Conservation (phyloP, 2,329 filamentous ascomycete genomes). For the Arthrobotrys megalospora region DNA sequence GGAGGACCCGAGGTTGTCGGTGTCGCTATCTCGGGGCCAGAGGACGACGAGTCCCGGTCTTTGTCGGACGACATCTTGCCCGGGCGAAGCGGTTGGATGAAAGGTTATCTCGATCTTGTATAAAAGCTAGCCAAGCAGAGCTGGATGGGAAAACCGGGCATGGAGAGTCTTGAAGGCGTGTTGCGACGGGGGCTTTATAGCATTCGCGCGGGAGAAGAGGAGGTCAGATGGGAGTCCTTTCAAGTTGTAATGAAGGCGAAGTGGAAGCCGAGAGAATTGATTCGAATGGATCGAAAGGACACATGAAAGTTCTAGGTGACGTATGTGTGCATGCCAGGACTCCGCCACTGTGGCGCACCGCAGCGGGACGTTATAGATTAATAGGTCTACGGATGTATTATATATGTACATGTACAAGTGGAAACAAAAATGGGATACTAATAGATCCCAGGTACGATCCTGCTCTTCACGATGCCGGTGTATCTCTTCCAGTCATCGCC, state of each 20-base stretch:
- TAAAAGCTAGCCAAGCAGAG: constrained; percentile 4
- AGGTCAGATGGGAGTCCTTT: too few species aligned
- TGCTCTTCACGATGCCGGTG: constrained; percentile 83
- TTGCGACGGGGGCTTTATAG: not conserved
- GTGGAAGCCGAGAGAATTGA: too few species aligned
- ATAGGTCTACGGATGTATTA: too few species aligned
- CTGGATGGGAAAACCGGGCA: not conserved
- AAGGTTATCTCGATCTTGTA: constrained; percentile 5
- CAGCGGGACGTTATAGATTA: too few species aligned
- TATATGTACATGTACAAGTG: too few species aligned
- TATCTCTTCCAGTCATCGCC: constrained; percentile 93
- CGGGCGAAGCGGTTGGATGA: not conserved
- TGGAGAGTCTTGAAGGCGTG: not conserved
- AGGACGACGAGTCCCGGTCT: constrained; percentile 53
- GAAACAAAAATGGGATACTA: too few species aligned
- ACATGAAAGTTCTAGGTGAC: too few species aligned
- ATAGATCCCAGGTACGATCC: constrained; percentile 89
- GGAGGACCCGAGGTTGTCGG: constrained; percentile 52
- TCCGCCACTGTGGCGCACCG: too few species aligned
- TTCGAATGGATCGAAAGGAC: too few species aligned
- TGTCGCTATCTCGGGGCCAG: constrained; percentile 54
- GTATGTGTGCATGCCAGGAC: too few species aligned
- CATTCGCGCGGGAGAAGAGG: too few species aligned
- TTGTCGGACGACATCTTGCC: constrained; percentile 52
- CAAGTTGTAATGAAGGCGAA: too few species aligned